A percentile compares a stretch with the other conserved stretches of the same genome.
Evolutionary conservation across 2,329 filamentous ascomycete species (phyloP).

Genomic region (Neonectria magnoliae): DNA sequence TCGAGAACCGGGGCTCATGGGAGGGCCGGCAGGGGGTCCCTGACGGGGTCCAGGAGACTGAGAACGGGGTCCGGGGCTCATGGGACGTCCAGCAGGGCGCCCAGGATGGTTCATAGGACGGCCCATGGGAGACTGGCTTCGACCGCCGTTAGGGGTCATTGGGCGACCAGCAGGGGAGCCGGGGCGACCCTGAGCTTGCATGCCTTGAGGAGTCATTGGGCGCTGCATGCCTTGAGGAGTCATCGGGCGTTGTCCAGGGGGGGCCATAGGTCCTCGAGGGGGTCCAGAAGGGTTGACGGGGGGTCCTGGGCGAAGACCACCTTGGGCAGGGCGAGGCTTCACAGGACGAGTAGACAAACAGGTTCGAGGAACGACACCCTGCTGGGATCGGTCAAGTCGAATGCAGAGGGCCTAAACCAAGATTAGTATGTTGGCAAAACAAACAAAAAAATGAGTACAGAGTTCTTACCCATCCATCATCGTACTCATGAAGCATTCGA

Average conservation of each 20-base stretch:
- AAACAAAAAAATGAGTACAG: background rate
- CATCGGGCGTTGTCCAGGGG: slow-evolving; percentile 35
- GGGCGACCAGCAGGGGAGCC: slow-evolving; percentile 49
- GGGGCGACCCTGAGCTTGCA: slow-evolving; percentile 46
- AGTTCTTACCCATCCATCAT: slow-evolving; percentile 91
- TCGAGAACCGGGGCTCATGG: slow-evolving; percentile 52
- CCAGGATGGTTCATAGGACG: slow-evolving; percentile 36
- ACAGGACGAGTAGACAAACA: slow-evolving; percentile 93
- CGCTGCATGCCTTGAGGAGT: slow-evolving; percentile 43
- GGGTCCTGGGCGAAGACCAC: slow-evolving; percentile 61
- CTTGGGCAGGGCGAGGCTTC: slow-evolving; percentile 76
- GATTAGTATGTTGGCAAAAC: slow-evolving; percentile 42
- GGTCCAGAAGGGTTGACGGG: slow-evolving; percentile 56
- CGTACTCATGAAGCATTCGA: slow-evolving; percentile 91
- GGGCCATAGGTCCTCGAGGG: slow-evolving; percentile 34
- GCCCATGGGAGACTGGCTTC: slow-evolving; percentile 48
- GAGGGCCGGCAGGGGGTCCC: slow-evolving; percentile 44
- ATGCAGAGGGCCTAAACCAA: slow-evolving; percentile 81
- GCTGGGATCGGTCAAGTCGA: slow-evolving; percentile 86
- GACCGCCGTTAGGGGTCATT: slow-evolving; percentile 46
- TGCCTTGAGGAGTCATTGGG: slow-evolving; percentile 53
- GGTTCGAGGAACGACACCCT: slow-evolving; percentile 93
- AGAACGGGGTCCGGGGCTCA: slow-evolving; percentile 50
- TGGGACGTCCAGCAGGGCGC: slow-evolving; percentile 43
- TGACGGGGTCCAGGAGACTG: slow-evolving; percentile 58